These are phyloP conservation scores for Pseudogymnoascus sp. DNA, from an alignment of 2,329 filamentous ascomycete genomes.

Conservation along the genomic window DNA sequence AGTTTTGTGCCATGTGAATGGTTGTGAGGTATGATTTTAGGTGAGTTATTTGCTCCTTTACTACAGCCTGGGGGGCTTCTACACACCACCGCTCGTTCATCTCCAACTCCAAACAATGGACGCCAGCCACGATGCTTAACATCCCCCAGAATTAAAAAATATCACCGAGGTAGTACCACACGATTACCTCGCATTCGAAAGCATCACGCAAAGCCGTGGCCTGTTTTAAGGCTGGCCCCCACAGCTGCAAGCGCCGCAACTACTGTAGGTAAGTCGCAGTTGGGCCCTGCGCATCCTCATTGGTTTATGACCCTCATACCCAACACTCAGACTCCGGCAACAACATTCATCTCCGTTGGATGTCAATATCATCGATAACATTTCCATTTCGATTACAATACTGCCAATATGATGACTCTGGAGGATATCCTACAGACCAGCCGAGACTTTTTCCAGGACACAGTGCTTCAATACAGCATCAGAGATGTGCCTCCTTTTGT, in stretches of 20 bases:
- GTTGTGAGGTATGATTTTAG: no score
- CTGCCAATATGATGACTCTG: background rate
- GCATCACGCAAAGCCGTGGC: background rate
- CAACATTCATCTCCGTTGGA: background rate
- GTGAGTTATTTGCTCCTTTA: no score
- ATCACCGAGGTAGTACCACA: background rate
- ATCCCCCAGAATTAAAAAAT: background rate
- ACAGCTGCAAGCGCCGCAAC: background rate
- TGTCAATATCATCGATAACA: background rate
- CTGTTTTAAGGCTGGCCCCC: background rate
- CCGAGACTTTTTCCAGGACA: no score
- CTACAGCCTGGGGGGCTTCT: no score
- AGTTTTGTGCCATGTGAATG: no score
- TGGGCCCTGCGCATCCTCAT: background rate
- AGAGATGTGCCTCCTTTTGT: background rate
- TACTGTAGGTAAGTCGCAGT: no score
- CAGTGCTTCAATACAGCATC: background rate
- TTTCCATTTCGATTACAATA: background rate
- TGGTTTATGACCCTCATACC: background rate
- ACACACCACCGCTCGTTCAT: background rate
- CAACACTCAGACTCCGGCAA: background rate
- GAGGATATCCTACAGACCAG: background rate
- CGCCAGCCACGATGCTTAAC: background rate
- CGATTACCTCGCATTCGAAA: background rate
- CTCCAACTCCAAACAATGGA: background rate